These are phyloP conservation scores for Mediolabrus comicus DNA, from an alignment of 108 stramenopile genomes.

Conservation along the genomic window DNA sequence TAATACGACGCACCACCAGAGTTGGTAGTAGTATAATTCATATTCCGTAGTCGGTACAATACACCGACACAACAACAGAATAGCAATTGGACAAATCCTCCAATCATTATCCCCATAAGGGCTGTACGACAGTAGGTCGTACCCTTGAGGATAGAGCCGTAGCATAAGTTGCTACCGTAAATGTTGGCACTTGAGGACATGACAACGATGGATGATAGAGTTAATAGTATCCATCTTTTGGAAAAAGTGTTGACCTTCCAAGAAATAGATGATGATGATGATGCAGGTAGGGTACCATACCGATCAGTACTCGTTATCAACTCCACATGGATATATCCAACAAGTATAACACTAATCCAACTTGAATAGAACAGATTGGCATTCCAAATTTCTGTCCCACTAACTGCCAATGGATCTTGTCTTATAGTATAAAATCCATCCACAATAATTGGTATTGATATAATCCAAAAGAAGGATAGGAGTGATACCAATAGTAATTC, in stretches of 20 bases:
- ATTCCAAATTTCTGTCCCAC: slow-evolving; percentile 35
- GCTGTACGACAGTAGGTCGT: slow-evolving; percentile 22
- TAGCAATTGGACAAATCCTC: slow-evolving; percentile 22
- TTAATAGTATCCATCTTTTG: slow-evolving; percentile 30
- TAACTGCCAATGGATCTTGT: slow-evolving; percentile 11
- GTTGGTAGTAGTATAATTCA: background rate
- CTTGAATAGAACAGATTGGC: slow-evolving; percentile 39
- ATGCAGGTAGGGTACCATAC: background rate
- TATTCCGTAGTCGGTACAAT: slow-evolving; percentile 13
- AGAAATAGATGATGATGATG: background rate
- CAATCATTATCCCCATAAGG: slow-evolving; percentile 23
- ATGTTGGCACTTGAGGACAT: slow-evolving; percentile 8
- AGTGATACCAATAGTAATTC: slow-evolving; percentile 11
- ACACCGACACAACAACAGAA: slow-evolving; percentile 4
- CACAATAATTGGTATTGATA: slow-evolving; percentile 22
- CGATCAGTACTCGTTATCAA: slow-evolving; percentile 14
- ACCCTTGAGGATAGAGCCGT: slow-evolving; percentile 9
- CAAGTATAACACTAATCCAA: slow-evolving; percentile 19
- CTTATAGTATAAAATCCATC: slow-evolving; percentile 4
- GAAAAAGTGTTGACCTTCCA: slow-evolving; percentile 7
- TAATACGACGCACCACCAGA: background rate
- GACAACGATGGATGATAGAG: slow-evolving; percentile 7
- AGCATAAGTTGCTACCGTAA: slow-evolving; percentile 17
- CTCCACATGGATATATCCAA: slow-evolving; percentile 21
- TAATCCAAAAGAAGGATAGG: slow-evolving; percentile 18